Conservation (phyloP, 2,329 filamentous ascomycete genomes). For the Curvularia sp. region DNA sequence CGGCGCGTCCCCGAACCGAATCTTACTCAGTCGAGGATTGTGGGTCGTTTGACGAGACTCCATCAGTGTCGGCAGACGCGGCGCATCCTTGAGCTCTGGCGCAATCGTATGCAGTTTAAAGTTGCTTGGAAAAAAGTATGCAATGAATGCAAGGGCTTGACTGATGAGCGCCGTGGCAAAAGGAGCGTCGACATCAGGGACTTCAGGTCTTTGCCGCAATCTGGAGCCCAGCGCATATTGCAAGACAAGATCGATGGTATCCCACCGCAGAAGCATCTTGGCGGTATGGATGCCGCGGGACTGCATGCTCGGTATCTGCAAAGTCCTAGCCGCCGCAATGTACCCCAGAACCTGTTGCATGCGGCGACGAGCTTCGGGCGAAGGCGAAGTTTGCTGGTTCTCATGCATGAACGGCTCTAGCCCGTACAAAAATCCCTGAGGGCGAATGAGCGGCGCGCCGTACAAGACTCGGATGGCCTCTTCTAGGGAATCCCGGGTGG, state of each 20-base stretch:
- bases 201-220: conserved; percentile 19
- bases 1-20: conserved; percentile 74
- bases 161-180: conserved; percentile 64
- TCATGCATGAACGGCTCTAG: conserved; percentile 39
- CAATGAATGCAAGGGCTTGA: conserved; percentile 65
- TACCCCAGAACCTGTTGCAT: conserved; percentile 62
- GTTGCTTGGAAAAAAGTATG: conserved; percentile 65
- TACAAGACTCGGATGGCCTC: conserved; percentile 51
- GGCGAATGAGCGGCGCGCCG: conserved; percentile 42
- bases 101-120: conserved; percentile 66
- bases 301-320: conserved; percentile 64
- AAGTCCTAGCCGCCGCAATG: conserved; percentile 66
- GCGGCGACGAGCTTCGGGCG: conserved; percentile 44
- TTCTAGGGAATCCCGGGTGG: conserved; percentile 40
- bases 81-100: conserved; percentile 57
- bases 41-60: conserved; percentile 49
- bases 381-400: conserved; percentile 29
- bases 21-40: conserved; percentile 66
- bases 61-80: conserved; percentile 54
- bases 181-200: conserved; percentile 58
- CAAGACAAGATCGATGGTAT: conserved; percentile 67
- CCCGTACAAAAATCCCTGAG: conserved; percentile 40
- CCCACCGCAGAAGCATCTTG: conserved; percentile 65
- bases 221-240: conserved; percentile 61
- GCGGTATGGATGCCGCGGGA: conserved; percentile 67